These are phyloP conservation scores for Choricystis sp. DNA, from an alignment of 139 green algal genomes.

Conservation along the genomic window DNA sequence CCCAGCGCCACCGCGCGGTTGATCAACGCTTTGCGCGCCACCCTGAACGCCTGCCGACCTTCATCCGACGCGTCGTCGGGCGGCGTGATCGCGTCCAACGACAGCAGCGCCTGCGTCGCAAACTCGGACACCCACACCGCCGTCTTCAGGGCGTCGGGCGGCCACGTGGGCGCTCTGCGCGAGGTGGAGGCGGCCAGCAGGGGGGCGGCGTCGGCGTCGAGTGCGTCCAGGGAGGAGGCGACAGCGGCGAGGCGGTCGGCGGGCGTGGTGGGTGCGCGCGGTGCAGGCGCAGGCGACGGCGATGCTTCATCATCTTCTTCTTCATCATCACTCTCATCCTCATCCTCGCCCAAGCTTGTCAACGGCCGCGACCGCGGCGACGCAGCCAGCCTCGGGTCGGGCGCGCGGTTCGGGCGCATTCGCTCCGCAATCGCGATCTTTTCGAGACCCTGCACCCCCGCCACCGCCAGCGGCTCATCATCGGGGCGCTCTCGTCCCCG, in stretches of 20 bases:
- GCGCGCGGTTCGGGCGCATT: no score
- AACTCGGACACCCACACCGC: not conserved
- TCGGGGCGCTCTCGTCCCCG: no score
- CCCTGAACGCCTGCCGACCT: not conserved
- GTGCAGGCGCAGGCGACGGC: not conserved
- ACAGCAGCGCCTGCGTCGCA: not conserved
- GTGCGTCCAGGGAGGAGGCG: not conserved
- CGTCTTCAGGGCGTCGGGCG: not conserved
- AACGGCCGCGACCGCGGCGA: no score
- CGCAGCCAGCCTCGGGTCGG: no score
- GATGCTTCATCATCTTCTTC: no score
- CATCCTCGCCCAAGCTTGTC: no score
- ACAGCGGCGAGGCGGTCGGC: not conserved
- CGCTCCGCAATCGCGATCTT: no score
- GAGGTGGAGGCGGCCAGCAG: not conserved
- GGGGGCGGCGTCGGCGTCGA: not conserved
- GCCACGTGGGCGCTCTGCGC: not conserved
- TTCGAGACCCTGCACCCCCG: no score
- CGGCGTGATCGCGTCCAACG: not conserved
- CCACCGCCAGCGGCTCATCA: no score
- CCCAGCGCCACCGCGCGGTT: not conserved
- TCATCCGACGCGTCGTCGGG: not conserved
- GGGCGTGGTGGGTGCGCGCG: not conserved
- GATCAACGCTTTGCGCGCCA: not conserved
- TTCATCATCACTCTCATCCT: no score